These are phyloP conservation scores for Aspergillus avenaceus DNA, from an alignment of 495 filamentous ascomycete genomes.

Conservation along the genomic window DNA sequence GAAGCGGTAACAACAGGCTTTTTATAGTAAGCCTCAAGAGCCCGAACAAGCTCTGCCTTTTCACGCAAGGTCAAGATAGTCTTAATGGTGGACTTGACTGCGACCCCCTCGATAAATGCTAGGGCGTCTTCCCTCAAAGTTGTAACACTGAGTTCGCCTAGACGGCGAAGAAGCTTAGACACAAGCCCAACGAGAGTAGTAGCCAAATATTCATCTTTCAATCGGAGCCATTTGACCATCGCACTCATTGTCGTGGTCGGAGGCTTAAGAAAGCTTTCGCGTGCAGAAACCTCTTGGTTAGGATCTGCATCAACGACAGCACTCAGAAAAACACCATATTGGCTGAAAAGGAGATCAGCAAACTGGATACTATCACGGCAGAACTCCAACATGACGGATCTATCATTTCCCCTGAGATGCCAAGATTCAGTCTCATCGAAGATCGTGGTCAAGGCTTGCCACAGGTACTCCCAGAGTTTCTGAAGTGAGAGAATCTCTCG, in stretches of 20 bases:
- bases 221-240: constrained; percentile 77
- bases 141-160: constrained; percentile 64
- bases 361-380: constrained; percentile 92
- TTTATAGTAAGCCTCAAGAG: constrained; percentile 72
- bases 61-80: constrained; percentile 74
- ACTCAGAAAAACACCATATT: constrained; percentile 72
- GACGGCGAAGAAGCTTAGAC: constrained; percentile 65
- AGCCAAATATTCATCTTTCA: constrained; percentile 80
- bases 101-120: constrained; percentile 56
- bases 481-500: constrained; percentile 60
- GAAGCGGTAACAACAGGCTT: constrained; percentile 45
- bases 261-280: constrained; percentile 45
- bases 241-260: constrained; percentile 60
- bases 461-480: constrained; percentile 77
- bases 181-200: constrained; percentile 65
- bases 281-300: constrained; percentile 36
- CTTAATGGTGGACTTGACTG: constrained; percentile 52
- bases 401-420: constrained; percentile 64
- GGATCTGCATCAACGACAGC: constrained; percentile 51
- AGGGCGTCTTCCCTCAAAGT: constrained; percentile 58
- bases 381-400: constrained; percentile 79
- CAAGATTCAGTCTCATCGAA: constrained; percentile 79
- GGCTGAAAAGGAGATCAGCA: constrained; percentile 76
- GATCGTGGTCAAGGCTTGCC: constrained; percentile 73
- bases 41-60: constrained; percentile 75